A percentile compares a stretch with the other conserved stretches of the same genome.
Conservation (phyloP, 805 yeast genomes). For the Candida pini region DNA sequence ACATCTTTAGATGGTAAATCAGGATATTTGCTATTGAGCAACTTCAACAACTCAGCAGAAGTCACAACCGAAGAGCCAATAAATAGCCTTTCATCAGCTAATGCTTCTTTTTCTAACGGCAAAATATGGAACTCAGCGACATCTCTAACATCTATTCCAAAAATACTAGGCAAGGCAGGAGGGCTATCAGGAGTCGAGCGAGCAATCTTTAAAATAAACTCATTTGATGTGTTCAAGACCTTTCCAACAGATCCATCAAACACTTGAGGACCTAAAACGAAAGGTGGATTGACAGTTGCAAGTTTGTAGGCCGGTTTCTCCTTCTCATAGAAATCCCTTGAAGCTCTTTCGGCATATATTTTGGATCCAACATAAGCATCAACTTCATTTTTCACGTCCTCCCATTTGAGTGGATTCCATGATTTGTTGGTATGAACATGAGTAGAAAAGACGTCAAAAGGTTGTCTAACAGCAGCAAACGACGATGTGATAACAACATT, state of each 20-base stretch:
- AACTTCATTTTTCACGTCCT: slow-evolving; percentile 20
- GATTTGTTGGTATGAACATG: slow-evolving; percentile 27
- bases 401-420: slow-evolving; percentile 36
- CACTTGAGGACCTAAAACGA: slow-evolving; percentile 48
- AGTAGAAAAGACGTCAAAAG: slow-evolving; percentile 1
- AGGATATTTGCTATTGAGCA: too few species aligned
- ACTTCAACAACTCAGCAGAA: too few species aligned
- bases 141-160: slow-evolving; percentile 38
- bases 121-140: slow-evolving; percentile 48
- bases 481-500: slow-evolving; percentile 53
- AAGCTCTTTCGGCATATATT: slow-evolving; percentile 50
- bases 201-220: slow-evolving; percentile 24
- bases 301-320: slow-evolving; percentile 35
- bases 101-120: slow-evolving; percentile 16
- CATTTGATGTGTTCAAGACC: slow-evolving; percentile 36
- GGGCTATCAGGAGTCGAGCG: slow-evolving; percentile 4
- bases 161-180: slow-evolving; percentile 18
- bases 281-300: slow-evolving; percentile 37
- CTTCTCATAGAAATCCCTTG: slow-evolving; percentile 47
- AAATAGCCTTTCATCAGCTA: slow-evolving; percentile 30
- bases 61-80: too few species aligned
- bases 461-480: slow-evolving; percentile 38
- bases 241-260: slow-evolving; percentile 31
- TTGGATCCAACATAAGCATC: slow-evolving; percentile 42
- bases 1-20: too few species aligned